A percentile compares a stretch with the other conserved stretches of the same genome.
phyloP scores from a whole-genome alignment of 345 rosid species.

The Brassica napus region Da-Ae NC_063438.1:2115001-2115500 shows the following conservation, averaged over 20 bases:
- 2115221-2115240: constrained; percentile 52
- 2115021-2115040: constrained; percentile 6
- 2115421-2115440: constrained; percentile 36
- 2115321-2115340: constrained; percentile 66
- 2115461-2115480: constrained; percentile 38
- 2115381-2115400: constrained; percentile 35
- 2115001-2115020: constrained; percentile 31
- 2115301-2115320: constrained; percentile 65
- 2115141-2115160: too few relatives aligned
- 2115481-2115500: constrained; percentile 28
- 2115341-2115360: constrained; percentile 52
- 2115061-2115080: too few relatives aligned
- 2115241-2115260: constrained; percentile 42
- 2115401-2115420: constrained; percentile 35
- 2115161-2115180: too few relatives aligned
- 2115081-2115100: too few relatives aligned
- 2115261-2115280: constrained; percentile 52
- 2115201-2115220: constrained; percentile 53
- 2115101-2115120: too few relatives aligned
- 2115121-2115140: too few relatives aligned
- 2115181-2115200: constrained; percentile 56
- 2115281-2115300: constrained; percentile 52
- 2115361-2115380: constrained; percentile 48
- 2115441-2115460: too few relatives aligned
- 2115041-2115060: constrained; percentile 29